These are phyloP conservation scores for Phytophthora citricola DNA, from an alignment of 352 stramenopile genomes.

Conservation along the genomic window DNA sequence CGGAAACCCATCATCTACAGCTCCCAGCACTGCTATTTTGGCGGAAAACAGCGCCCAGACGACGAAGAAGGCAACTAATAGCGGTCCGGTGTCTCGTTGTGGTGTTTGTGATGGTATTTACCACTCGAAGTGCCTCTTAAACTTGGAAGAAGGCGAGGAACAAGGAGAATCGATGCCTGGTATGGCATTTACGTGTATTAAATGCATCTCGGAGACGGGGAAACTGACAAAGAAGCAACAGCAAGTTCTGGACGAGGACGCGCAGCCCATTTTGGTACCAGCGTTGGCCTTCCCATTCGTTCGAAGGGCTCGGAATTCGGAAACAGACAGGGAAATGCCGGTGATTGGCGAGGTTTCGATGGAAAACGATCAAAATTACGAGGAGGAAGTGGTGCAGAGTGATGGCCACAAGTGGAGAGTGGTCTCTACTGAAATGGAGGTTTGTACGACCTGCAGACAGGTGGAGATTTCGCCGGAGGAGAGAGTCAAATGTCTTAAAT, in stretches of 20 bases:
- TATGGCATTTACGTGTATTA: slow-evolving; percentile 29
- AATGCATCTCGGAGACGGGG: slow-evolving; percentile 18
- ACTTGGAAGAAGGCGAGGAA: neutral
- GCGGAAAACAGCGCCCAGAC: neutral
- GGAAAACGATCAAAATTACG: slow-evolving; percentile 1
- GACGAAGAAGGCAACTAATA: neutral
- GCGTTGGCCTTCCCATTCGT: slow-evolving; percentile 38
- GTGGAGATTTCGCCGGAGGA: slow-evolving; percentile 53
- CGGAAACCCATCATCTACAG: slow-evolving; percentile 9
- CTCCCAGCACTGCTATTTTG: slow-evolving; percentile 3
- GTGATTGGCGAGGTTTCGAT: slow-evolving; percentile 1
- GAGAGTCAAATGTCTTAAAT: slow-evolving; percentile 38
- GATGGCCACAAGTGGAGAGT: slow-evolving; percentile 37
- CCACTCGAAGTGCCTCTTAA: slow-evolving; percentile 44
- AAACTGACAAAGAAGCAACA: slow-evolving; percentile 7
- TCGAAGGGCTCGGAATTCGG: slow-evolving; percentile 3
- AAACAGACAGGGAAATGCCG: slow-evolving; percentile 7
- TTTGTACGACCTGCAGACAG: slow-evolving; percentile 66
- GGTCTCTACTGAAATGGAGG: slow-evolving; percentile 49
- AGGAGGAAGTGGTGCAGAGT: slow-evolving; percentile 8
- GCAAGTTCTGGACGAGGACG: neutral
- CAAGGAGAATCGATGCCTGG: neutral
- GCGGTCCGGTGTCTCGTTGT: slow-evolving; percentile 36
- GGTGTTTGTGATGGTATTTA: slow-evolving; percentile 49
- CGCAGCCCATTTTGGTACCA: slow-evolving; percentile 32